Conservation (phyloP, 2,329 filamentous ascomycete species). For the Raffaelea albimanens region DNA sequence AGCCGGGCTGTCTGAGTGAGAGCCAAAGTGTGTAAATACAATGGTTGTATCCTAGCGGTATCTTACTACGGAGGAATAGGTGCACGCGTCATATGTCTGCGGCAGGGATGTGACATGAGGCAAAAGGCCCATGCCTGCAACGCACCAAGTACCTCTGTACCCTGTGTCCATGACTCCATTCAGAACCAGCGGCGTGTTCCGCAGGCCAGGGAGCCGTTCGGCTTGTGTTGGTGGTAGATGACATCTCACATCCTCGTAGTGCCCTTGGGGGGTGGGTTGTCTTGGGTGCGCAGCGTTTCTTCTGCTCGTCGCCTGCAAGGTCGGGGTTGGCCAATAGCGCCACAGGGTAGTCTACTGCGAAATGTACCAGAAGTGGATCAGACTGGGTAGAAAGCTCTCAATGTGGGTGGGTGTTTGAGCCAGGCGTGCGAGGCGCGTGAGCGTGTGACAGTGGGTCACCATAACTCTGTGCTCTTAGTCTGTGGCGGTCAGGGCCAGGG, state of each 20-base stretch:
- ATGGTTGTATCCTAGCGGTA: too few species aligned
- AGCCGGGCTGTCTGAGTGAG: too few species aligned
- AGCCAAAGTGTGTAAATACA: too few species aligned
- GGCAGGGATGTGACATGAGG: slow-evolving; percentile 11
- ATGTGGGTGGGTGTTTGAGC: slow-evolving; percentile 7
- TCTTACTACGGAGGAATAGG: background rate
- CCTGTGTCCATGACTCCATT: too few species aligned
- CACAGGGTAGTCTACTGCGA: slow-evolving; percentile 1
- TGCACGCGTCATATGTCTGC: slow-evolving; percentile 10
- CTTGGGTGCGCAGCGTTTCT: too few species aligned
- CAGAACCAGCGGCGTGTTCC: too few species aligned
- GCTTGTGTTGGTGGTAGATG: slow-evolving; percentile 5
- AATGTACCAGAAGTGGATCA: slow-evolving; percentile 11
- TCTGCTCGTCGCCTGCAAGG: slow-evolving; percentile 14
- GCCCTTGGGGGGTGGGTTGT: too few species aligned
- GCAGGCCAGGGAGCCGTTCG: background rate
- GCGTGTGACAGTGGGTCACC: background rate
- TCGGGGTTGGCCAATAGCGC: slow-evolving; percentile 12
- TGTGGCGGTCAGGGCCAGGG: slow-evolving; percentile 12
- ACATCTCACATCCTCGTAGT: too few species aligned
- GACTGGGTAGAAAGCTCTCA: slow-evolving; percentile 12
- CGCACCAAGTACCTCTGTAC: too few species aligned
- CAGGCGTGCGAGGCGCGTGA: background rate
- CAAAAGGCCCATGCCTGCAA: background rate
- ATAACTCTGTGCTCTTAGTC: slow-evolving; percentile 1